These are phyloP conservation scores for Polygonum maritimum DNA, from an alignment of 148 eudicot genomes.

Conservation along the genomic window DNA sequence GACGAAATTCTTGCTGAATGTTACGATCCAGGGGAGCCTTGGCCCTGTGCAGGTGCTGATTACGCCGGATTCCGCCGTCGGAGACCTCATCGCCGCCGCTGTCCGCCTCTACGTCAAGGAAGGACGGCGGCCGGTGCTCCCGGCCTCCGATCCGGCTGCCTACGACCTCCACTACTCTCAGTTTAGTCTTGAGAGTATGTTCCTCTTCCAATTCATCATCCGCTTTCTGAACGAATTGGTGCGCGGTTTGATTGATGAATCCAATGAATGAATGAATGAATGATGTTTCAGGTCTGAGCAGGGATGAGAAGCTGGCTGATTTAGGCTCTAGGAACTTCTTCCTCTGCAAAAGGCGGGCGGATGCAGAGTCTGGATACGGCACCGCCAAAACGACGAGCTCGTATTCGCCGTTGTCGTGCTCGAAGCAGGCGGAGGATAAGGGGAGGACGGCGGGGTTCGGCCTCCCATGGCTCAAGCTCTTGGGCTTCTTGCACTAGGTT, in stretches of 20 bases:
- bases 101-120: slow-evolving; percentile 40
- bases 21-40: slow-evolving; percentile 44
- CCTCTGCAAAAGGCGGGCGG: slow-evolving; percentile 33
- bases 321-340: slow-evolving; percentile 89
- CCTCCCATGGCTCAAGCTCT: slow-evolving; percentile 58
- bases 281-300: slow-evolving; percentile 44
- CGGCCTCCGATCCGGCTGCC: slow-evolving; percentile 14
- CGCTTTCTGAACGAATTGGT: not conserved
- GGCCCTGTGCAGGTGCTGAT: slow-evolving; percentile 49
- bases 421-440: slow-evolving; percentile 43
- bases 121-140: slow-evolving; percentile 34
- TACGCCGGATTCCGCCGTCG: slow-evolving; percentile 41
- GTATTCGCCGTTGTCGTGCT: slow-evolving; percentile 24
- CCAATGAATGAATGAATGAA: not conserved
- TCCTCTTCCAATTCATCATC: not conserved
- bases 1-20: slow-evolving; percentile 49
- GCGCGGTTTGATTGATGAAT: not conserved
- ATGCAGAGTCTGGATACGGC: not conserved
- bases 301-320: slow-evolving; percentile 47
- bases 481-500: slow-evolving; percentile 20
- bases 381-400: not conserved
- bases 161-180: slow-evolving; percentile 64
- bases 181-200: slow-evolving; percentile 65
- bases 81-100: slow-evolving; percentile 42
- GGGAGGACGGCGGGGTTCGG: slow-evolving; percentile 19